Evolutionary conservation across 495 filamentous ascomycete genomes (phyloP), one percentile per base, ranked within the genome.

Genomic region (Hypoxylon fuscum): DNA sequence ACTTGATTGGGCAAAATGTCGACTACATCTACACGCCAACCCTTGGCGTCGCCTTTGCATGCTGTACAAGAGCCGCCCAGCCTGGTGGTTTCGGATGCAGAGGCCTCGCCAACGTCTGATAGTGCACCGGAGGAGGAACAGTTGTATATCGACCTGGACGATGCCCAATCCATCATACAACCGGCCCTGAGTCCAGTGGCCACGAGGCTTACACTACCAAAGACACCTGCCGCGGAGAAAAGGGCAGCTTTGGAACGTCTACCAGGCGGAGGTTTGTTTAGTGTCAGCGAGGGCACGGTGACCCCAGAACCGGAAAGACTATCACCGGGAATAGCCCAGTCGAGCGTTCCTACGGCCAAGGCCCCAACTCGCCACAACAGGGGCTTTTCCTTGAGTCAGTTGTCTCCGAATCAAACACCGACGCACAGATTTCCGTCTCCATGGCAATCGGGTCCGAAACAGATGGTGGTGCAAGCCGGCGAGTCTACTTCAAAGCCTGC

Each of bases 211-310:
- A 87, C 87, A 25, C 85, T 87, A 15, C 83, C 89, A 11, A 80
- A 79, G 40, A 94, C 89, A 0, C 87, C 91, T 1, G 85, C 88
- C 8, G 85, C 87, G 32, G 92, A 96, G 69, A 94, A 90, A 76
- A 85, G 76, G 27, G 85, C 87, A 0, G 85, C 85, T 0, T 76
- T 96, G 77, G 86, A 90, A 44, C 68, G 76, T 15, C 52, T 81
- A 17, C 78, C 83, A 11, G 83, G 72, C 0, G 85, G 82, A 40
- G 81, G 77, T 11, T 72, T 80, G 20, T 88, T 91, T 53, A 52
- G 51, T 58, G 56, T 65, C n/a, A 42, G 49, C 23, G 63, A 72
- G 20, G 59, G 46, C 1, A 40, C 53, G 1, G 49, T 44, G 12
- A 59, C 53, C 18, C 38, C 51, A 3, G 49, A 66, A 18, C 35